These are phyloP conservation scores for Senna siamea DNA, from an alignment of 306 rosid species.

Conservation along the genomic window DNA sequence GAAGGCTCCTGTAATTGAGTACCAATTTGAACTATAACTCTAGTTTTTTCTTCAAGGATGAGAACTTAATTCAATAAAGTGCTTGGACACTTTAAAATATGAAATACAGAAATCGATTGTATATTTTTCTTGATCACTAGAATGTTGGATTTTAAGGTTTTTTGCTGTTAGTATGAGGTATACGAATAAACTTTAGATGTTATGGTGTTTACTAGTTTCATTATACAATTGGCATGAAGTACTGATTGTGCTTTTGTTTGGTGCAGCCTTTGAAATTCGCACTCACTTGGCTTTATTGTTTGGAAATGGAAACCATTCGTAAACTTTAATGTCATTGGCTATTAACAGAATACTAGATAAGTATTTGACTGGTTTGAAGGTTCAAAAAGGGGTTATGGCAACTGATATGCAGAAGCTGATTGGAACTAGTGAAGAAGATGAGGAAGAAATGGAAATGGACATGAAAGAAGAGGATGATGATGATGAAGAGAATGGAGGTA, in stretches of 20 bases:
- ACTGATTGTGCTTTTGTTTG: constrained; percentile 26
- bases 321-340: constrained; percentile 37
- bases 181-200: neutral
- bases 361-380: constrained; percentile 30
- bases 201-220: neutral
- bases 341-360: constrained; percentile 28
- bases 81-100: neutral
- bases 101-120: neutral
- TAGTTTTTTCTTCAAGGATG: neutral
- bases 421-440: constrained; percentile 90
- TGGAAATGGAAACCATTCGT: constrained; percentile 22
- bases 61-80: neutral
- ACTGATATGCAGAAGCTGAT: constrained; percentile 76
- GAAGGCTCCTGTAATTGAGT: neutral
- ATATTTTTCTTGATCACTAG: constrained; percentile 9
- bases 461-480: constrained; percentile 86
- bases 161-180: neutral
- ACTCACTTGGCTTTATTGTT: constrained; percentile 21
- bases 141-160: neutral
- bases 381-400: constrained; percentile 62
- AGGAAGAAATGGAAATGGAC: constrained; percentile 88
- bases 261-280: constrained; percentile 37
- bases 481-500: constrained; percentile 59
- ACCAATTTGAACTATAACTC: neutral
- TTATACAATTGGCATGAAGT: constrained; percentile 6